Conservation (phyloP, 2,329 filamentous ascomycete genomes). For the Calonectria ilicicola region DNA sequence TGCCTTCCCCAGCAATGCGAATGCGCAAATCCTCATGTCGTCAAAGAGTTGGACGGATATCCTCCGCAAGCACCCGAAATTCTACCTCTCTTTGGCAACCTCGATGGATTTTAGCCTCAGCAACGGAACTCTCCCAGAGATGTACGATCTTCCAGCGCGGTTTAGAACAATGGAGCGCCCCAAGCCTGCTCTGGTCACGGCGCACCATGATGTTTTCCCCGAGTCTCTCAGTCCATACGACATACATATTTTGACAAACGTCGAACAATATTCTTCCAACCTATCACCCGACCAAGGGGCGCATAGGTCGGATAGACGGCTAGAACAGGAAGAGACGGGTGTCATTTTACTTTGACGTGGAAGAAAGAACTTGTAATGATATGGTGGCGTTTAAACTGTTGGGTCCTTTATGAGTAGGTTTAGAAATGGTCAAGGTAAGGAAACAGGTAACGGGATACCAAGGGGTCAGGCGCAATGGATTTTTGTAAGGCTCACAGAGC, state of each 20-base stretch:
- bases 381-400: not conserved
- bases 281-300: not conserved
- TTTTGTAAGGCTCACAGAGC: not conserved
- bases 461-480: not conserved
- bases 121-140: not conserved
- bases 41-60: slow-evolving; percentile 17
- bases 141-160: not conserved
- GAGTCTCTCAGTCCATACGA: slow-evolving; percentile 11
- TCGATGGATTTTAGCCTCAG: slow-evolving; percentile 14
- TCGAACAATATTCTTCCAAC: not conserved
- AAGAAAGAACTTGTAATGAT: not conserved
- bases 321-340: not conserved
- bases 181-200: not conserved
- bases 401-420: not conserved
- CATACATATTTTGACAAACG: not conserved
- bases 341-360: not conserved
- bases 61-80: slow-evolving; percentile 8
- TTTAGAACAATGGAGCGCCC: slow-evolving; percentile 15
- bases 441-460: not conserved
- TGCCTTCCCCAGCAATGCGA: not conserved
- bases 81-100: slow-evolving; percentile 9
- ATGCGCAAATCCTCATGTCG: not conserved
- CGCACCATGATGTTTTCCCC: slow-evolving; percentile 6
- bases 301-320: not conserved
- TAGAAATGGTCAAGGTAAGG: not conserved